Base-by-base conservation (phyloP, 441 rosid species). In the Populus tomentosa region DNA sequence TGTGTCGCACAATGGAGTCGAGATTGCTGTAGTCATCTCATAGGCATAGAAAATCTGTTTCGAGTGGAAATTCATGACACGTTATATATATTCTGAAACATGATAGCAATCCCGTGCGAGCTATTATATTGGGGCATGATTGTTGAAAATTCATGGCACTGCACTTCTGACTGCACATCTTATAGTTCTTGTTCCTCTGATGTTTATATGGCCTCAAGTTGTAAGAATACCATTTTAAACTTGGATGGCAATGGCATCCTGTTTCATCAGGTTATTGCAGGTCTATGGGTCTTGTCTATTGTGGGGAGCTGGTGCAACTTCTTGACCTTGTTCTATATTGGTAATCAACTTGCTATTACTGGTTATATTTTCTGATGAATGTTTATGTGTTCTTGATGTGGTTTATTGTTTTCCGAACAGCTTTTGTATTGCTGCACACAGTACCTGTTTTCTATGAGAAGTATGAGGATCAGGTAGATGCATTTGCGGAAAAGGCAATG, bases 391-490 rank as follows among this genome's bases (percentile, higher is more conserved):
- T 13, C 5, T 23, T 21, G 26, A n/a, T 35, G 56, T 64, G 46
- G 75, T 46, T 16, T 24, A 36, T 53, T 72, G 23, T 69, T 69
- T 72, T 72, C 69, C 46, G 20, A 75, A 78, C 90, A 93, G 99
- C 76, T 24, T 88, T 92, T 63, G 88, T 93, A 10, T 56, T 89
- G 82, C 91, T 93, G 84, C 92, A 89, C 88, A 90, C 90, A 0
- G 85, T 93, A 74, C 99, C 97, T 1, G 91, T 86, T 69, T 35
- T 89, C 1, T 93, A 95, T 5, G 99, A 93, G 80, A 95, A 87
- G 85, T 87, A 89, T 20, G 97, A 90, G 75, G 98, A 91, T 71
- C 82, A 86, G 82, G 83, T 95, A 1, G 99, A 95, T 66, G 83
- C 92, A 38, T 85, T 89, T 74, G 87, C 89, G 23, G 98, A 90